Base-by-base conservation (phyloP, 495 filamentous ascomycete genomes). In the Penicillium samsonianum region DNA sequence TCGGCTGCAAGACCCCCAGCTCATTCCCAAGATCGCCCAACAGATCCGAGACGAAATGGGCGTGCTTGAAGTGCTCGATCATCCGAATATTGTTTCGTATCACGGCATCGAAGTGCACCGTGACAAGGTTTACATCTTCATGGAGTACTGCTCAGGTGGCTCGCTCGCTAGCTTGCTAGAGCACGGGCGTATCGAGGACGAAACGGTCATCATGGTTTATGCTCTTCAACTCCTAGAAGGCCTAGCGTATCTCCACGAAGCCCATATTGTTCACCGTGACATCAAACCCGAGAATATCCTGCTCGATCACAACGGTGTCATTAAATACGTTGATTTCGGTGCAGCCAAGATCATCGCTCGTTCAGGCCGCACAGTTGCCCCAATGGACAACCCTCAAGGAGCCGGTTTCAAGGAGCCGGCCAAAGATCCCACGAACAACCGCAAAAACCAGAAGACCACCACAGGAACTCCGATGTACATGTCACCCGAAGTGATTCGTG, bases 391-490 rank as follows among this genome's bases (percentile, higher is more conserved):
- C 4, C 76, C 82, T 40, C 75, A 71, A 57, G 82, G 53, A 54
- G 54, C 65, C 57, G 71, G 69, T 11, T 56, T 64, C 22, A 53
- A 47, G 42, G 42, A 38, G 14, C 9, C 14, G 22, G 31, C 9
- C 22, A 25, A 69, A 72, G 47, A 54, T 61, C 17, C 61, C 64
- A 22, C 30, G 2, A 65, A 67, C 38, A 65, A 73, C 23, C 53
- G 48, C 41, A 90, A 90, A 61, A 79, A 89, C 59, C 90, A 95
- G 68, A 90, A 90, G 68, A 91, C 89, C 40, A 97, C 96, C 87
- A 96, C 91, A 9, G 94, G 94, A 59, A 98, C 94, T 35, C 94
- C 94, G 23, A 98, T 98, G 94, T 98, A 98, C 79, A 98, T 98
- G 94, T 98, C 95, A 16, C 94, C 94, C 22, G 94, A 98, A 77